Evolutionary conservation across 176 grass and related monocot genomes (phyloP).

Genomic region (bread wheat (Triticum aestivum)): IWGSC_CS_RefSeq_v2.1 NC_057797.1:529975998-529976497

Average conservation of each 20-base stretch:
- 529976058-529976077: slow-evolving; percentile 88
- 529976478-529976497: too few species aligned
- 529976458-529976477: too few species aligned
- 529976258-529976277: background rate
- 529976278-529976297: background rate
- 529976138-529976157: slow-evolving; percentile 50
- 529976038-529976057: slow-evolving; percentile 93
- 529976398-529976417: too few species aligned
- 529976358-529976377: too few species aligned
- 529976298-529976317: background rate
- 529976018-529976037: slow-evolving; percentile 55
- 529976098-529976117: background rate
- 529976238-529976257: background rate
- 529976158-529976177: background rate
- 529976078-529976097: slow-evolving; percentile 91
- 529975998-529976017: slow-evolving; percentile 74
- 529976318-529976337: background rate
- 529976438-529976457: too few species aligned
- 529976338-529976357: background rate
- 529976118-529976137: background rate
- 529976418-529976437: too few species aligned
- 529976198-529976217: background rate
- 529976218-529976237: background rate
- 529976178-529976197: background rate
- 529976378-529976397: too few species aligned